Percentiles rank a stretch among this genome's conserved stretches.
Conservation (phyloP, 2,329 filamentous ascomycete species). For the Aspergillus neotritici region DNA sequence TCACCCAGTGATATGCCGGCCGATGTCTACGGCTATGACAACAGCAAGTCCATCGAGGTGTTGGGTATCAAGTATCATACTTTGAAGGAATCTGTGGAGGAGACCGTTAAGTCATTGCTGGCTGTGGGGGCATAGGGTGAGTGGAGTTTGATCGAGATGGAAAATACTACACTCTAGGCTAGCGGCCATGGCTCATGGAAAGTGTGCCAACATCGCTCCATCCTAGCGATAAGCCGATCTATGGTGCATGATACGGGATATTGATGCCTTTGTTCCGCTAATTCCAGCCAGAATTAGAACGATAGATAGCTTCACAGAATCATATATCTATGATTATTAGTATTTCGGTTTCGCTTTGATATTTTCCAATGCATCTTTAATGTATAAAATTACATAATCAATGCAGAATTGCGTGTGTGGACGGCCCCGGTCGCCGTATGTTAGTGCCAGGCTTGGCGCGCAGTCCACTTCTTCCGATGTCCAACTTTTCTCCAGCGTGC, state of each 20-base stretch:
- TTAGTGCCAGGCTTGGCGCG: constrained; percentile 22
- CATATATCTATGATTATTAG: too few species aligned
- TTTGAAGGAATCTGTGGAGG: constrained; percentile 35
- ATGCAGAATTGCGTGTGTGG: neutral
- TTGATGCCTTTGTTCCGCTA: too few species aligned
- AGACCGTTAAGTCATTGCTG: constrained; percentile 34
- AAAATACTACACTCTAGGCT: too few species aligned
- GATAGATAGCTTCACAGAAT: too few species aligned
- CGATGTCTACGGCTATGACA: constrained; percentile 33
- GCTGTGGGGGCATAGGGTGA: constrained; percentile 25
- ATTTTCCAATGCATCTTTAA: too few species aligned
- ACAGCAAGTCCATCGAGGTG: constrained; percentile 36
- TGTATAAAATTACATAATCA: too few species aligned
- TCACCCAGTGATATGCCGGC: constrained; percentile 25
- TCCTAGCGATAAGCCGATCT: too few species aligned
- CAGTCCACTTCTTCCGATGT: constrained; percentile 9
- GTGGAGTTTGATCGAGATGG: neutral
- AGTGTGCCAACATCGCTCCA: too few species aligned
- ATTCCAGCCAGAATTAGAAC: too few species aligned
- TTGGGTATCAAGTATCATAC: constrained; percentile 37
- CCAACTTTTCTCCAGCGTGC: constrained; percentile 30
- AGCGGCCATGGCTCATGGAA: too few species aligned
- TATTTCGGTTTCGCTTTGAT: too few species aligned
- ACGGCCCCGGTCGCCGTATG: constrained; percentile 15
- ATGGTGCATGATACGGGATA: too few species aligned